Percentiles rank a stretch among this genome's conserved stretches.
These are phyloP conservation scores for Gentiana dahurica DNA, from an alignment of 257 asterid species.

Conservation along the genomic window DNA sequence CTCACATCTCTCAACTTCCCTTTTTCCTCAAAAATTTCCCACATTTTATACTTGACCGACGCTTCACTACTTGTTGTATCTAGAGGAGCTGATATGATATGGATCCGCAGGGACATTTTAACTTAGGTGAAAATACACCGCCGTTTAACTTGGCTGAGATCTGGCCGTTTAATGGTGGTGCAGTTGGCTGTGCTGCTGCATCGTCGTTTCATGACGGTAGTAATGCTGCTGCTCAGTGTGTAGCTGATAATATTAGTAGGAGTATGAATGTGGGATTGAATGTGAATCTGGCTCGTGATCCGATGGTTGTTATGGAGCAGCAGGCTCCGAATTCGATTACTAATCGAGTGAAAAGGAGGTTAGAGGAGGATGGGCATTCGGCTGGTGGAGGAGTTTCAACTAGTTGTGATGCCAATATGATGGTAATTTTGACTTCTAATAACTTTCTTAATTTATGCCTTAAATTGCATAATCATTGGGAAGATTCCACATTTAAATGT, in stretches of 20 bases:
- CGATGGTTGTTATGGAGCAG: constrained; percentile 13
- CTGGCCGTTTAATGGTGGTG: constrained; percentile 21
- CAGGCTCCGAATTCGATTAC: constrained; percentile 5
- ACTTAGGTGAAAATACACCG: constrained; percentile 12
- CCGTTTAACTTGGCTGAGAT: constrained; percentile 22
- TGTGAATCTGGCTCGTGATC: constrained; percentile 16
- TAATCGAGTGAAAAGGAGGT: constrained; percentile 15
- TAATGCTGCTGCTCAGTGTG: neutral
- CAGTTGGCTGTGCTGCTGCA: constrained; percentile 5
- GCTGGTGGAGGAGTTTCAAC: constrained; percentile 20
- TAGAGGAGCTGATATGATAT: neutral
- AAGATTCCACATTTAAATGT: neutral
- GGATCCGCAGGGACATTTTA: constrained; percentile 24
- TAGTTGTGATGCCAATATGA: constrained; percentile 16
- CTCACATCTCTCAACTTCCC: too few relatives aligned
- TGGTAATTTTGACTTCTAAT: constrained; percentile 9
- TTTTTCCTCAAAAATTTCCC: too few relatives aligned
- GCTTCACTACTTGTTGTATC: too few relatives aligned
- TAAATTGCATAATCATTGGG: neutral
- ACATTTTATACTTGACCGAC: too few relatives aligned
- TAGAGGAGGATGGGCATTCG: constrained; percentile 18
- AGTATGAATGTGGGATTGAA: constrained; percentile 7
- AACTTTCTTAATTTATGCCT: too few relatives aligned
- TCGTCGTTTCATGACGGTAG: constrained; percentile 8
- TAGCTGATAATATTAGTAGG: neutral